A percentile compares a stretch with the other conserved stretches of the same genome.
These are phyloP conservation scores for Ganoderma lucidum DNA, from an alignment of 1,284 basidiomycete species.

Conservation along the genomic window DNA sequence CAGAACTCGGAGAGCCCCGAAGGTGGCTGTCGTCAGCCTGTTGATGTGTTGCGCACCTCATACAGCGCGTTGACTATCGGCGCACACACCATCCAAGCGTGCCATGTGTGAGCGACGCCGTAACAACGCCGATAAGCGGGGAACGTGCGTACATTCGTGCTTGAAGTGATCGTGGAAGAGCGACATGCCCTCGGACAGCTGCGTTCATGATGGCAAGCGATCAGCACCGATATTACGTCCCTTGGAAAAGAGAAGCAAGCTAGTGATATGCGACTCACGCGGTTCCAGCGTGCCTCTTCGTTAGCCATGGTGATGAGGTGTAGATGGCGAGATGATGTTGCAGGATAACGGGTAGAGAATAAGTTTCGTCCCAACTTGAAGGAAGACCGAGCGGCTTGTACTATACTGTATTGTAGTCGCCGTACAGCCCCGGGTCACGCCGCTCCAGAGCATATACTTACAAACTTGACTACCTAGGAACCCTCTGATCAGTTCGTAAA, in stretches of 20 bases:
- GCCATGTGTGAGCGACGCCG: not conserved
- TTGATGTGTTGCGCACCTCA: conserved; percentile 29
- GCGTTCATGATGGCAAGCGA: not conserved
- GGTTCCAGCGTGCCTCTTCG: conserved; percentile 29
- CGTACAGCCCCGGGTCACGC: not conserved
- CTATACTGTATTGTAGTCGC: not conserved
- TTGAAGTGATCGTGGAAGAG: conserved; percentile 44
- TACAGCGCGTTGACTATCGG: conserved; percentile 38
- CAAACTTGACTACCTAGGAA: not conserved
- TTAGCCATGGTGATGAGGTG: conserved; percentile 14
- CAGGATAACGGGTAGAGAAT: not conserved
- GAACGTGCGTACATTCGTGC: conserved; percentile 38
- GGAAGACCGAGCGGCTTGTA: not conserved
- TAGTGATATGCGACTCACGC: conserved; percentile 16
- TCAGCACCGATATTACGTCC: not conserved
- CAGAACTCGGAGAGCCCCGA: not conserved
- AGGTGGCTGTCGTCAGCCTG: not conserved
- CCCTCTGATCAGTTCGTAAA: not conserved
- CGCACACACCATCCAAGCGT: not conserved
- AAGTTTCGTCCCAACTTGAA: not conserved
- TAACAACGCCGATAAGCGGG: not conserved
- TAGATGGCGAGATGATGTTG: not conserved
- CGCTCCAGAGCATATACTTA: not conserved
- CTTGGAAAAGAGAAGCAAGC: not conserved
- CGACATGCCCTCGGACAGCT: conserved; percentile 39